A percentile compares a stretch with the other conserved stretches of the same genome.
Evolutionary conservation across 768 basidiomycete genomes (phyloP).

Genomic region (Tremella fuciformis): DNA sequence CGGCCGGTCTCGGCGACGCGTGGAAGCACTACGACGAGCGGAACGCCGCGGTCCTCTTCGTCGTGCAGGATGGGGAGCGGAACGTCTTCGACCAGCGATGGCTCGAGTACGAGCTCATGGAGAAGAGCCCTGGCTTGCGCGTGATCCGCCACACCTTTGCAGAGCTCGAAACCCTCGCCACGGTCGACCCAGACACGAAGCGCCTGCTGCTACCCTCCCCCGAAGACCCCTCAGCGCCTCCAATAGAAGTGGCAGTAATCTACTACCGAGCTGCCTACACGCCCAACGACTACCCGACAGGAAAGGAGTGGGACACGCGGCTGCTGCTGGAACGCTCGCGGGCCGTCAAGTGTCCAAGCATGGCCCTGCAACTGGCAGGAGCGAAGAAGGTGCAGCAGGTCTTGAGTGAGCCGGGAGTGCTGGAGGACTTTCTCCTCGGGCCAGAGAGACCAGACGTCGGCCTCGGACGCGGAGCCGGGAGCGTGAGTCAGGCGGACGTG

Average conservation of each 20-base stretch:
- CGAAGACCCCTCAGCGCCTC: slow-evolving; percentile 51
- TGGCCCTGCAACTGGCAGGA: slow-evolving; percentile 90
- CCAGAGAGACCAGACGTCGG: slow-evolving; percentile 40
- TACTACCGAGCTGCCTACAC: slow-evolving; percentile 90
- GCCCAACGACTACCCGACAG: slow-evolving; percentile 71
- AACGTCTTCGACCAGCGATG: slow-evolving; percentile 92
- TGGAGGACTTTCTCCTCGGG: slow-evolving; percentile 66
- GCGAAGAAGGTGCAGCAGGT: slow-evolving; percentile 94
- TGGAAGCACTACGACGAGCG: slow-evolving; percentile 64
- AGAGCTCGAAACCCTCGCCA: slow-evolving; percentile 63
- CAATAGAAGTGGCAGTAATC: slow-evolving; percentile 71
- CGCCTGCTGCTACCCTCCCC: slow-evolving; percentile 47
- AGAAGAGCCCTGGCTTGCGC: slow-evolving; percentile 76
- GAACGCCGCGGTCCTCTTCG: slow-evolving; percentile 68
- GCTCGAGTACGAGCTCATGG: slow-evolving; percentile 80
- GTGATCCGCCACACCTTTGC: slow-evolving; percentile 73
- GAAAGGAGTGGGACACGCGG: slow-evolving; percentile 64
- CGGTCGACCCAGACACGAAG: slow-evolving; percentile 53
- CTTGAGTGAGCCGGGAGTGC: slow-evolving; percentile 66
- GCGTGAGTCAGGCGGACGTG: slow-evolving; percentile 53
- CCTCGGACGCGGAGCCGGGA: slow-evolving; percentile 34
- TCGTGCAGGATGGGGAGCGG: slow-evolving; percentile 81
- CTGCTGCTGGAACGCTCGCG: slow-evolving; percentile 72
- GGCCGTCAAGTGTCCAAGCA: slow-evolving; percentile 89
- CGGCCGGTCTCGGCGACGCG: slow-evolving; percentile 71